Conservation (phyloP, 805 yeast species). For the Candida dajiaensis region DNA sequence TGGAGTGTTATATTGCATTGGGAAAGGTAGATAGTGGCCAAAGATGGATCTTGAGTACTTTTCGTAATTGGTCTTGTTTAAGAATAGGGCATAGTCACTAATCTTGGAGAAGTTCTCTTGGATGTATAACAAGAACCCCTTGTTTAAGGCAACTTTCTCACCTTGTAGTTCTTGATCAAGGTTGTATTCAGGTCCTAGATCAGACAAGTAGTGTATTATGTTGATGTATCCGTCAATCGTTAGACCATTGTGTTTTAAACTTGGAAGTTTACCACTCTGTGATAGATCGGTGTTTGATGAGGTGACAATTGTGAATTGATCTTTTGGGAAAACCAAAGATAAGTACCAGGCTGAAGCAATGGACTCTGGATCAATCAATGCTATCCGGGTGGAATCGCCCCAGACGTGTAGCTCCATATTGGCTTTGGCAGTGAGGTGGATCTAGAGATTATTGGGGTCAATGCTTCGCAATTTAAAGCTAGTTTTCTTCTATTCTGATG, state of each 20-base stretch:
- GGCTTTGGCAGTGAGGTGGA: neutral
- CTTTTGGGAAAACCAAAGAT: constrained; percentile 17
- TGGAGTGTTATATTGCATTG: constrained; percentile 70
- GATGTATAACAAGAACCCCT: constrained; percentile 38
- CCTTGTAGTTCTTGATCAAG: constrained; percentile 10
- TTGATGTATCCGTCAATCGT: constrained; percentile 37
- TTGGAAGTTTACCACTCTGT: constrained; percentile 44
- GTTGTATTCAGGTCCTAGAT: constrained; percentile 1
- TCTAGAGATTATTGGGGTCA: neutral
- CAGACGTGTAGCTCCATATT: constrained; percentile 41
- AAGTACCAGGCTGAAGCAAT: constrained; percentile 42
- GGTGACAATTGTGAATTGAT: constrained; percentile 36
- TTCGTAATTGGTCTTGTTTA: constrained; percentile 55
- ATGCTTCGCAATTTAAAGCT: neutral
- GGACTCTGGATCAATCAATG: constrained; percentile 47
- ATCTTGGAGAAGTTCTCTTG: constrained; percentile 37
- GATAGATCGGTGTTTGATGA: constrained; percentile 56
- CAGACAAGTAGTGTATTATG: constrained; percentile 30
- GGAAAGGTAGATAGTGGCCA: constrained; percentile 53
- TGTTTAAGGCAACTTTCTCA: constrained; percentile 34
- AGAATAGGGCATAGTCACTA: constrained; percentile 51
- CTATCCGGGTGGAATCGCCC: constrained; percentile 38
- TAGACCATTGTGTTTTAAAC: constrained; percentile 24
- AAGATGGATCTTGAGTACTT: constrained; percentile 51
- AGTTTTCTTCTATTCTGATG: neutral